These are phyloP conservation scores for Aureobasidium lini DNA, from an alignment of 2,329 filamentous ascomycete genomes.

Conservation along the genomic window DNA sequence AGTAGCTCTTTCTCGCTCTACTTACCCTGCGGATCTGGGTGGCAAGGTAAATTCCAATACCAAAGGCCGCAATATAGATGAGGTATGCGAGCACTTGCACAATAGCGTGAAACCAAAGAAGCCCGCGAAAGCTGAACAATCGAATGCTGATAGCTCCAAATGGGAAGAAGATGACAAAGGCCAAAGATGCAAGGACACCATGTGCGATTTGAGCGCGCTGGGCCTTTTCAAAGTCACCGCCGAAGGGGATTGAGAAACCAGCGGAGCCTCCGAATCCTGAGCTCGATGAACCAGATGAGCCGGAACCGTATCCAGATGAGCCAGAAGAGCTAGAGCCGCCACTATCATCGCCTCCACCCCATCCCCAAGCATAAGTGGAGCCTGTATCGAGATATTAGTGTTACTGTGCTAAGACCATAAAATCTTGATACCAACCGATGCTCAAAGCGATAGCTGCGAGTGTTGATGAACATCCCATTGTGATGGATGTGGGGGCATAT, in stretches of 20 bases:
- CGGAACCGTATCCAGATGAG: not conserved
- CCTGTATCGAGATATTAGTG: not conserved
- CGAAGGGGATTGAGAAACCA: conserved; percentile 5
- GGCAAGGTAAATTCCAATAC: conserved; percentile 45
- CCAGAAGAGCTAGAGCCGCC: not conserved
- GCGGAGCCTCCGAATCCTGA: not conserved
- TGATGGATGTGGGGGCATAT: not conserved
- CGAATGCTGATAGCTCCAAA: conserved; percentile 37
- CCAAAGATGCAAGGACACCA: conserved; percentile 35
- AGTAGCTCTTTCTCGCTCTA: not conserved
- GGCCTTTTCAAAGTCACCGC: not conserved
- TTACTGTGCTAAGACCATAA: not conserved
- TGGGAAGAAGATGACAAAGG: conserved; percentile 40
- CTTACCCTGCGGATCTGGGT: conserved; percentile 28
- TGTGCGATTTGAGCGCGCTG: conserved; percentile 30
- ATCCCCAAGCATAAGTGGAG: conserved; percentile 8
- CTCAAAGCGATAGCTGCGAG: not conserved
- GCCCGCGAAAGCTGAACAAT: conserved; percentile 34
- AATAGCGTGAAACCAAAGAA: conserved; percentile 38
- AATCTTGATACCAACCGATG: not conserved
- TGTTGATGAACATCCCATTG: not conserved
- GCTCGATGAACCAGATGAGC: not conserved
- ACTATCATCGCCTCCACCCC: not conserved
- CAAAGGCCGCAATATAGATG: conserved; percentile 42
- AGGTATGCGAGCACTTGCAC: conserved; percentile 44